phyloP scores from a whole-genome alignment of 192 early-diverging fungal species.

The Coemansia sp. region DNA sequence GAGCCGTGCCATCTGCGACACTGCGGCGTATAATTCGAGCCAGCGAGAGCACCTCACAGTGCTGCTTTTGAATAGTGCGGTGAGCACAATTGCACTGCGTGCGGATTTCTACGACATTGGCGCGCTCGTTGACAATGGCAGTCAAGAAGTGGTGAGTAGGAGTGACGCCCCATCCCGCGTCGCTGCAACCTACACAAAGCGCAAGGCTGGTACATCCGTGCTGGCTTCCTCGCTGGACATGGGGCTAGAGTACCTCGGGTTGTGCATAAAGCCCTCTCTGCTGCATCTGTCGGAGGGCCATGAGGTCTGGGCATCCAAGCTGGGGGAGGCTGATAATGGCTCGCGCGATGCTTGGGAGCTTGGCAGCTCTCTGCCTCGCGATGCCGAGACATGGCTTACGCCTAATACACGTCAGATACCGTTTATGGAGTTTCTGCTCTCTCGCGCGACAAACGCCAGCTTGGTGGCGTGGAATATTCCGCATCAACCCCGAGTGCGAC shows the following conservation, averaged over 20 bases:
- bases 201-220: slow-evolving; percentile 9
- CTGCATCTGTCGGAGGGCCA: slow-evolving; percentile 34
- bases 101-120: slow-evolving; percentile 42
- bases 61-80: slow-evolving; percentile 17
- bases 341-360: neutral
- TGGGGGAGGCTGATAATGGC: neutral
- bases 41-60: slow-evolving; percentile 14
- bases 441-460: slow-evolving; percentile 14
- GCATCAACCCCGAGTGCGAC: slow-evolving; percentile 18
- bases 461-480: slow-evolving; percentile 10
- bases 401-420: slow-evolving; percentile 41
- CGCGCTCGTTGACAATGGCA: slow-evolving; percentile 24
- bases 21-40: neutral
- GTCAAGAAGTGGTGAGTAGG: neutral
- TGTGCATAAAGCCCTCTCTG: slow-evolving; percentile 27
- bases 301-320: slow-evolving; percentile 12
- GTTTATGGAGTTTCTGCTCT: slow-evolving; percentile 41
- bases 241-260: slow-evolving; percentile 28
- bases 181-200: neutral
- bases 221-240: slow-evolving; percentile 14
- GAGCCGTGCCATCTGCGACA: slow-evolving; percentile 14
- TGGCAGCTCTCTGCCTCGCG: slow-evolving; percentile 10
- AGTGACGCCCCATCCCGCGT: neutral
- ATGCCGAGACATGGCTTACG: slow-evolving; percentile 42
- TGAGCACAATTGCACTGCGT: slow-evolving; percentile 28